A percentile compares a stretch with the other conserved stretches of the same genome.
Evolutionary conservation across 2,329 filamentous ascomycete species (phyloP).

Genomic region (Epichloe sylvatica): DNA sequence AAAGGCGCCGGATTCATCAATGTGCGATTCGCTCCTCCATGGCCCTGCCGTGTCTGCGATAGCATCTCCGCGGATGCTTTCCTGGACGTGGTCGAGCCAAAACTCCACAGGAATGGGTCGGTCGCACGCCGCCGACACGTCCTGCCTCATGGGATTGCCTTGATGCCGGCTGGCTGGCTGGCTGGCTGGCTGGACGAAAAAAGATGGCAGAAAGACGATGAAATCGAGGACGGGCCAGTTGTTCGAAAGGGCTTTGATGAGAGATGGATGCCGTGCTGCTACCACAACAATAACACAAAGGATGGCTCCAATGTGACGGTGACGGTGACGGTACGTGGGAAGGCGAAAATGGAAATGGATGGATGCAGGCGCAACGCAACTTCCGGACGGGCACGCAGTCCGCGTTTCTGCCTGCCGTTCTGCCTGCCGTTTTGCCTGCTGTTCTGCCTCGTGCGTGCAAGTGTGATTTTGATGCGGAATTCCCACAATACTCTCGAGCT

Average conservation of each 20-base stretch:
- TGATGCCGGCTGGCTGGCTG: too few relatives aligned
- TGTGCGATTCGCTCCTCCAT: neutral
- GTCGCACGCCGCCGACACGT: neutral
- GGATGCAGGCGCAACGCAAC: slow-evolving; percentile 1
- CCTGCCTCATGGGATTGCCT: neutral
- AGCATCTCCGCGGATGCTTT: neutral
- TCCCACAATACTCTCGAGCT: too few relatives aligned
- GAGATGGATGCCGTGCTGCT: too few relatives aligned
- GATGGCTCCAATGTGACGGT: neutral
- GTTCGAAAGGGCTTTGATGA: too few relatives aligned
- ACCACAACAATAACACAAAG: too few relatives aligned
- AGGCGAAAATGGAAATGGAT: too few relatives aligned
- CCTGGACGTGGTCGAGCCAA: neutral
- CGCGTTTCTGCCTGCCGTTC: neutral
- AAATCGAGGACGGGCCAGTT: too few relatives aligned
- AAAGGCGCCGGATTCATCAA: neutral
- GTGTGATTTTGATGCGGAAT: too few relatives aligned
- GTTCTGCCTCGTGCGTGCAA: neutral
- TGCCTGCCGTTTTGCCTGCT: neutral
- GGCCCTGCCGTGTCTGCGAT: neutral
- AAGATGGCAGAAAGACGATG: too few relatives aligned
- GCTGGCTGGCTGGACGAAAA: too few relatives aligned
- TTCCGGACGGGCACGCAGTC: neutral
- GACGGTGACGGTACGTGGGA: neutral
- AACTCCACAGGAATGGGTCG: neutral